These are phyloP conservation scores for Carex cristatella DNA, from an alignment of 176 grass and related monocot species.

Conservation along the genomic window DNA sequence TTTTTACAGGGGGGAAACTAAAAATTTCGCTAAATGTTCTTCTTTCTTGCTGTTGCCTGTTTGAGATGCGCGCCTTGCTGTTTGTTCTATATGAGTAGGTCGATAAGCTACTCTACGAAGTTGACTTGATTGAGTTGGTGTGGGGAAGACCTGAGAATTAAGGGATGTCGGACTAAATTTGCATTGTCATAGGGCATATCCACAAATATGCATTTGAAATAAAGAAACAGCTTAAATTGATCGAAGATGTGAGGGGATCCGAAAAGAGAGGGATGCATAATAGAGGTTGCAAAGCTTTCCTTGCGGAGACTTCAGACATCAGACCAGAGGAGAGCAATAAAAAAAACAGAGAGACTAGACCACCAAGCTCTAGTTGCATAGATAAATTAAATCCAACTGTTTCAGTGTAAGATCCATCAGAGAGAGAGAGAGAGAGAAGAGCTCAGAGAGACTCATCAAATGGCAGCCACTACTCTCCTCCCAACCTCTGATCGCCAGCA, in stretches of 20 bases:
- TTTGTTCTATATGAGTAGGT: background rate
- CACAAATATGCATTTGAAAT: background rate
- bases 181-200: background rate
- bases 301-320: background rate
- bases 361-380: background rate
- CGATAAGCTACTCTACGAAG: background rate
- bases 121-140: background rate
- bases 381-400: background rate
- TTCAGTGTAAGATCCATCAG: background rate
- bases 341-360: background rate
- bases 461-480: slow-evolving; percentile 38
- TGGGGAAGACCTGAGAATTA: background rate
- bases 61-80: background rate
- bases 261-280: slow-evolving; percentile 14
- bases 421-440: background rate
- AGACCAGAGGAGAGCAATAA: background rate
- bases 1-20: background rate
- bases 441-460: slow-evolving; percentile 1
- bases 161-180: background rate
- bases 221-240: slow-evolving; percentile 9
- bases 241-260: background rate
- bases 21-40: background rate
- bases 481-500: slow-evolving; percentile 17
- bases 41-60: no score
- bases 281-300: background rate